phyloP scores from a whole-genome alignment of 768 basidiomycete species.

The Termitomyces sp. region DNA sequence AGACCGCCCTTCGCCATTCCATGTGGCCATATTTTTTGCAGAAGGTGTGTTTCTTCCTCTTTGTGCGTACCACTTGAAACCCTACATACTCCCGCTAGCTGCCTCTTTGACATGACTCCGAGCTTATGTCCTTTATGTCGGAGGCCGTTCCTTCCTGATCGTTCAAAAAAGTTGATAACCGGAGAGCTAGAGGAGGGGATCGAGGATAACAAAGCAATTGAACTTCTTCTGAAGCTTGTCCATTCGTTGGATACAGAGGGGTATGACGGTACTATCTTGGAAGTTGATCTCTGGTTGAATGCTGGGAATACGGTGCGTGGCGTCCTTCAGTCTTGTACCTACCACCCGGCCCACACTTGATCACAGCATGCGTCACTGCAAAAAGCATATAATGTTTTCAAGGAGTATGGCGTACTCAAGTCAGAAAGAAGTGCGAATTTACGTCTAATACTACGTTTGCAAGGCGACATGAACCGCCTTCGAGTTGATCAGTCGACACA shows the following conservation, averaged over 20 bases:
- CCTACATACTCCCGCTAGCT: constrained; percentile 1
- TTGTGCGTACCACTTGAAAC: too few species aligned
- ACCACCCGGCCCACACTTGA: not conserved
- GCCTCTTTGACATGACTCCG: constrained; percentile 11
- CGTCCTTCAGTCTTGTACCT: constrained; percentile 8
- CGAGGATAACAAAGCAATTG: constrained; percentile 28
- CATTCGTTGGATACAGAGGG: constrained; percentile 34
- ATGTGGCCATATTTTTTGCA: constrained; percentile 76
- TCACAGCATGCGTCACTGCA: constrained; percentile 20
- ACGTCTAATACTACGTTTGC: constrained; percentile 23
- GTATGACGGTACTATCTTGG: constrained; percentile 26
- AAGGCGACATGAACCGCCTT: constrained; percentile 22
- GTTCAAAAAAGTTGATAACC: constrained; percentile 16
- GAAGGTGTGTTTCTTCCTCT: constrained; percentile 35
- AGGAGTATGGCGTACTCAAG: constrained; percentile 32
- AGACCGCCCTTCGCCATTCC: constrained; percentile 65
- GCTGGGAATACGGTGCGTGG: constrained; percentile 32
- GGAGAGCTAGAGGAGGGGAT: constrained; percentile 28
- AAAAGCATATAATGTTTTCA: constrained; percentile 29
- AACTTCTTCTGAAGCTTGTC: constrained; percentile 30
- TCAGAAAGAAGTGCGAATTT: constrained; percentile 25
- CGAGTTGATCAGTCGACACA: constrained; percentile 25
- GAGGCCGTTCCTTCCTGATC: constrained; percentile 13
- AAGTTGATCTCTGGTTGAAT: constrained; percentile 52
- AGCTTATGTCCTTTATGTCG: constrained; percentile 15